Conservation (phyloP, 1,284 basidiomycete genomes). For the Irpex lacteus region DNA sequence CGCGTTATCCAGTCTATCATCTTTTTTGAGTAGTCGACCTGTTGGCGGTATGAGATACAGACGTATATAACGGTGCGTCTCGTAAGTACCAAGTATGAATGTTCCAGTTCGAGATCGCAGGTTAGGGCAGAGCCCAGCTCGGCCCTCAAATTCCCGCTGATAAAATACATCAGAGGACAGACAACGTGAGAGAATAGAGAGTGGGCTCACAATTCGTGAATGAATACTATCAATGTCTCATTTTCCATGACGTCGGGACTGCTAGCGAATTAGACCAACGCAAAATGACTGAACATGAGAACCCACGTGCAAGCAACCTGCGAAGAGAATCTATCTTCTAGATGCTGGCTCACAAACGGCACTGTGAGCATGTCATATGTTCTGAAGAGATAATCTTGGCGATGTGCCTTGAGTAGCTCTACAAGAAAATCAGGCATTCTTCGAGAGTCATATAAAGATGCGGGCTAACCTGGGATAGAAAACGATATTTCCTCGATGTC, state of each 20-base stretch:
- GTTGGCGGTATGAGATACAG: not conserved
- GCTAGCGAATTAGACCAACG: conserved; percentile 10
- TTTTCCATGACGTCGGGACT: conserved; percentile 69
- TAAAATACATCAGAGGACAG: not conserved
- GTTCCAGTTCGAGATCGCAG: conserved; percentile 74
- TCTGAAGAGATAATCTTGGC: conserved; percentile 74
- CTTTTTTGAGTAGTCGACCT: conserved; percentile 86
- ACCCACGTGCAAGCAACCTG: conserved; percentile 86
- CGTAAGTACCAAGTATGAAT: conserved; percentile 71
- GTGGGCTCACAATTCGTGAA: conserved; percentile 83
- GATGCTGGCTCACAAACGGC: conserved; percentile 64
- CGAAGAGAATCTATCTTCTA: conserved; percentile 69
- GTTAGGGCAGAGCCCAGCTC: conserved; percentile 73
- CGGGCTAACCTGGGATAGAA: conserved; percentile 58
- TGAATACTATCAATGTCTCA: conserved; percentile 74
- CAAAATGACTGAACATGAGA: conserved; percentile 17
- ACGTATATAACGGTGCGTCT: conserved; percentile 3
- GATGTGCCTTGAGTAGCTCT: conserved; percentile 85
- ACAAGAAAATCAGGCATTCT: conserved; percentile 7
- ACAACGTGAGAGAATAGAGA: not conserved
- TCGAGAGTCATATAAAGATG: not conserved
- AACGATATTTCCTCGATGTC: conserved; percentile 9
- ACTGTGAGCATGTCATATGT: conserved; percentile 77
- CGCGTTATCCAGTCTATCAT: conserved; percentile 76
- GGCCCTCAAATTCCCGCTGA: conserved; percentile 81